These are phyloP conservation scores for Fusarium tanahbumbuense DNA, from an alignment of 2,329 filamentous ascomycete species.

Conservation along the genomic window DNA sequence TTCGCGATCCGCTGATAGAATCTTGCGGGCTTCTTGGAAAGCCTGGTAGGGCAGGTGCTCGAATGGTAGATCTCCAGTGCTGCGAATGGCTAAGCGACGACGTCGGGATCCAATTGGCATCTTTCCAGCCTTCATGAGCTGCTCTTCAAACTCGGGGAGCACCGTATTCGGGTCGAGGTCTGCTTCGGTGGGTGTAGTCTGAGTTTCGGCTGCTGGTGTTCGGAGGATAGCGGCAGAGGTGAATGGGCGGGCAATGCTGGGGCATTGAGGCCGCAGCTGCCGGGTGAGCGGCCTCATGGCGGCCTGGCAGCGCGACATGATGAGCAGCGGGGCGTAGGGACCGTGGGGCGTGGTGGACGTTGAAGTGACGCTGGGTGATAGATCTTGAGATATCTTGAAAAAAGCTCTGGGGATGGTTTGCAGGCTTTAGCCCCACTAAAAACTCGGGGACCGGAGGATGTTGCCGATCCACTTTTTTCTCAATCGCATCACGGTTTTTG, in stretches of 20 bases:
- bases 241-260: constrained; percentile 50
- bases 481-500: constrained; percentile 45
- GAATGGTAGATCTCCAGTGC: constrained; percentile 78
- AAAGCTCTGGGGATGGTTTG: constrained; percentile 46
- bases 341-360: constrained; percentile 13
- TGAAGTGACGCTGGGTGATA: constrained; percentile 26
- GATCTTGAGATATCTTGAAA: constrained; percentile 38
- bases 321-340: constrained; percentile 30
- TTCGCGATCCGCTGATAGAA: constrained; percentile 81
- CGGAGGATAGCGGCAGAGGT: constrained; percentile 49
- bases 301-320: constrained; percentile 71
- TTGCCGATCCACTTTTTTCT: constrained; percentile 45
- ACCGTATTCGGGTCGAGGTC: constrained; percentile 76
- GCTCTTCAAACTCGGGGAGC: constrained; percentile 64
- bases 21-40: constrained; percentile 93
- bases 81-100: constrained; percentile 78
- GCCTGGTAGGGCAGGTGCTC: constrained; percentile 96
- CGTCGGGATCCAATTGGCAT: constrained; percentile 85
- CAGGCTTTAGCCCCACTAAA: constrained; percentile 45
- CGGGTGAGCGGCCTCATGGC: constrained; percentile 67
- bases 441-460: constrained; percentile 44
- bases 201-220: constrained; percentile 45
- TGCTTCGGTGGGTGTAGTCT: constrained; percentile 45
- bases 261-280: constrained; percentile 60
- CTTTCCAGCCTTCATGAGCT: constrained; percentile 76